Percentiles rank a stretch among this genome's conserved stretches.
Conservation (phyloP, 495 filamentous ascomycete genomes). For the Evansstolkia leycettana region DNA sequence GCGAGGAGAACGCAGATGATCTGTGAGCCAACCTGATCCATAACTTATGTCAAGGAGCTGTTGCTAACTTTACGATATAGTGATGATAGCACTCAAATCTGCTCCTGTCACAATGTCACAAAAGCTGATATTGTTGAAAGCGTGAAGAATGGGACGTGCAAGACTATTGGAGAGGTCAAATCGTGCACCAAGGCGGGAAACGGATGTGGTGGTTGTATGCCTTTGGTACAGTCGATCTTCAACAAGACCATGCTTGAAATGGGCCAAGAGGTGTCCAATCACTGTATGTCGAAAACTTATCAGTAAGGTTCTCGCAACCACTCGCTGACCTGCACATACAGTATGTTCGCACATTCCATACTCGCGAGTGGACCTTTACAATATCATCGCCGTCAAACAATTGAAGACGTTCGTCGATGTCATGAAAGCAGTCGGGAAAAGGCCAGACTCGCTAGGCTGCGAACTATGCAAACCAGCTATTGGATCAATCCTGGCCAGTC, state of each 20-base stretch:
- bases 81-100: conserved; percentile 81
- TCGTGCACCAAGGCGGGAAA: conserved; percentile 92
- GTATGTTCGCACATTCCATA: conserved; percentile 80
- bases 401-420: conserved; percentile 66
- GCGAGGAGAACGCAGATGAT: conserved; percentile 60
- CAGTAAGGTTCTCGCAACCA: conserved; percentile 5
- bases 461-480: conserved; percentile 86
- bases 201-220: conserved; percentile 91
- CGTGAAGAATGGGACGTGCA: conserved; percentile 76
- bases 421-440: conserved; percentile 71
- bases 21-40: conserved; percentile 32
- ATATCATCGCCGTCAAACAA: conserved; percentile 77
- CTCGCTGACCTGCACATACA: conserved; percentile 6
- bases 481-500: conserved; percentile 70
- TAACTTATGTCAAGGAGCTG: background rate
- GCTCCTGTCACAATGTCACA: conserved; percentile 91
- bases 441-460: conserved; percentile 67
- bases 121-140: conserved; percentile 69
- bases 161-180: conserved; percentile 77
- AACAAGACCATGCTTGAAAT: conserved; percentile 83
- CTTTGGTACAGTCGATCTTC: conserved; percentile 85
- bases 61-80: conserved; percentile 32
- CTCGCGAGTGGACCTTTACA: conserved; percentile 80
- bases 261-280: conserved; percentile 84
- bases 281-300: conserved; percentile 30